Base-by-base conservation (phyloP, 2,329 filamentous ascomycete species). In the Cercospora brassicicola region DNA sequence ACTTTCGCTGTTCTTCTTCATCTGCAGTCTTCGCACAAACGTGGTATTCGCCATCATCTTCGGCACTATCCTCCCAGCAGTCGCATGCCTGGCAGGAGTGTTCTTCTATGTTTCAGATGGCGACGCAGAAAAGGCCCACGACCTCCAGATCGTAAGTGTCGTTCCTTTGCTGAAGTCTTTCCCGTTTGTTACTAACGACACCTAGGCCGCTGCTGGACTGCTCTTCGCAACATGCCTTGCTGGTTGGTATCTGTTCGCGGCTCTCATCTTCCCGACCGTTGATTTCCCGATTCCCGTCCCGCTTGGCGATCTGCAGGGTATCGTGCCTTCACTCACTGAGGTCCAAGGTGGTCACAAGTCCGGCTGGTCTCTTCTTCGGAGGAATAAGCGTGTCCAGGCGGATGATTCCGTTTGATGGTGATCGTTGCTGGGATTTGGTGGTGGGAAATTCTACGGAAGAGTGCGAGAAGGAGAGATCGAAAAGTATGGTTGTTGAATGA, bases 191-290 rank as follows among this genome's bases (percentile, higher is more conserved):
- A 13, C 66, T 67, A 23, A 67, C 23, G 26, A 31, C 20, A 9
- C 15, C 8, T 26, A 71, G 71, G 68, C 67, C 48, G 71, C 71
- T 28, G 69, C 69, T 4, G 69, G 65, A 5, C 33, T 71, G 11
- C 55, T 73, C 15, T 73, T 73, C 56, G 64, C 63, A 4, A 59
- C 62, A 26, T 65, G 56, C 62, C 59, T 67, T 4, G 45, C 71
- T 20, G 71, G 71, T 26, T 73, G 71, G 71, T 73, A 73, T 45
- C 26, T 73, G 33, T 70, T 71, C 20, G 67, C 71, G 4, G 71
- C 57, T 11, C 61, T 73, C 36, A 60, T 71, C 39, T 63, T 73
- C 30, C 71, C 69, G 15, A 71, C 62, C 9, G 71, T 73, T 18
- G 71, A 73, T 60, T 73, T 73, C 45, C 71, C 71, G 6, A 4